Evolutionary conservation across 2,329 filamentous ascomycete genomes (phyloP).

Genomic region (Hypoxylon rubiginosum): DNA sequence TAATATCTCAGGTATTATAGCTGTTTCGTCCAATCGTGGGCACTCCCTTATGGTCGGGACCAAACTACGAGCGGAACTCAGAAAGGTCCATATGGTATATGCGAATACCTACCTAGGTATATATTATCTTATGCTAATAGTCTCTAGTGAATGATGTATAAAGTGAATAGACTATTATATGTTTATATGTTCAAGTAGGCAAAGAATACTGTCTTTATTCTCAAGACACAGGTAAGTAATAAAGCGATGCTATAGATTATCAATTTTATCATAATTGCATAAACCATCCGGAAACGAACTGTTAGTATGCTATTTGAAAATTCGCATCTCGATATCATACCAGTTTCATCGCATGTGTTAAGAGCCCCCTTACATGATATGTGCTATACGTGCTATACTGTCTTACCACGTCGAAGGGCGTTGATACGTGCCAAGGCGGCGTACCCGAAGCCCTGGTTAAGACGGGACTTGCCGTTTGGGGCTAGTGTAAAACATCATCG

Average conservation of each 20-base stretch:
- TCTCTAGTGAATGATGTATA: no score
- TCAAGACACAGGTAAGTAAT: background rate
- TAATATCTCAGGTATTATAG: constrained; percentile 40
- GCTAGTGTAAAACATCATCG: background rate
- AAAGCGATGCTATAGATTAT: background rate
- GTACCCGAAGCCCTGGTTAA: constrained; percentile 34
- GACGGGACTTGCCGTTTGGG: background rate
- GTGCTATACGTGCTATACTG: background rate
- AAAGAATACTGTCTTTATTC: no score
- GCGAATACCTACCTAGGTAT: background rate
- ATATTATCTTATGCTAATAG: no score
- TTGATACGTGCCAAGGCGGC: constrained; percentile 41
- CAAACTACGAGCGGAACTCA: constrained; percentile 13
- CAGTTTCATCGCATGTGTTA: no score
- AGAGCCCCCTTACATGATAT: no score
- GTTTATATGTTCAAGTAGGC: no score
- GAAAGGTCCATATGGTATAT: background rate
- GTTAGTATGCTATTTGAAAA: no score
- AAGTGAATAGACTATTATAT: no score
- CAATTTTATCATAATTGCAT: no score
- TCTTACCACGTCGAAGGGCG: background rate
- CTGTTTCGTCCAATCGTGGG: constrained; percentile 27
- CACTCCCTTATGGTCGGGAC: constrained; percentile 38
- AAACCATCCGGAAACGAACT: no score
- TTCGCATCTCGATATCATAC: no score